These are phyloP conservation scores for Botrytis fragariae DNA, from an alignment of 2,329 filamentous ascomycete species.

Conservation along the genomic window DNA sequence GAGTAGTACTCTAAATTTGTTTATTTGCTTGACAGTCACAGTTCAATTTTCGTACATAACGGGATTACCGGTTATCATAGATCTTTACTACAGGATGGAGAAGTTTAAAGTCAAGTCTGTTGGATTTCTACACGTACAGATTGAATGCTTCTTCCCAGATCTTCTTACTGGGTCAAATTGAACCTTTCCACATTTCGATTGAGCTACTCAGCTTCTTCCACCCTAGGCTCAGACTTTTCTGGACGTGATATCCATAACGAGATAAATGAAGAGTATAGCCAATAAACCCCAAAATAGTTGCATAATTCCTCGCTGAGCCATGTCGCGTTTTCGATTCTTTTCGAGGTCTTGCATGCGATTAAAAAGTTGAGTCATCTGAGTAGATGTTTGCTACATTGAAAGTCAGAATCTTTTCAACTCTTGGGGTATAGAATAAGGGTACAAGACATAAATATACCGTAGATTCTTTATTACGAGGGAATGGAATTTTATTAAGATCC, in stretches of 20 bases:
- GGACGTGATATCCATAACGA: background rate
- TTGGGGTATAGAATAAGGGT: background rate
- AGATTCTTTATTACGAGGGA: background rate
- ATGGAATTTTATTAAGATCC: background rate
- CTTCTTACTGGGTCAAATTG: background rate
- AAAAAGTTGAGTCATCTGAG: background rate
- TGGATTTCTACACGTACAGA: background rate
- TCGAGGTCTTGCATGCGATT: background rate
- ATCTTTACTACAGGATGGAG: background rate
- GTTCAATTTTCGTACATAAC: rapidly evolving
- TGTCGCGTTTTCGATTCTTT: background rate
- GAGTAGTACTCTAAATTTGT: background rate
- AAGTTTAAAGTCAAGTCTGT: background rate
- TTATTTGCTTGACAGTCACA: background rate
- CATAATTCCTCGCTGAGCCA: background rate
- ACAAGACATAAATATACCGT: too few relatives aligned
- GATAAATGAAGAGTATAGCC: background rate
- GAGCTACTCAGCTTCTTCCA: background rate
- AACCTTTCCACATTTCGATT: background rate
- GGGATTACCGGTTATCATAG: background rate
- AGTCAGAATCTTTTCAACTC: background rate
- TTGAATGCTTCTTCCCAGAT: background rate
- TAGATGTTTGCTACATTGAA: background rate
- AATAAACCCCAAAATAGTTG: background rate
- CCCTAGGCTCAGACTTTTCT: background rate